Evolutionary conservation across 2,329 filamentous ascomycete species (phyloP), one percentile per base, ranked within the genome.

Genomic region (Zymoseptoria pseudotritici): DNA sequence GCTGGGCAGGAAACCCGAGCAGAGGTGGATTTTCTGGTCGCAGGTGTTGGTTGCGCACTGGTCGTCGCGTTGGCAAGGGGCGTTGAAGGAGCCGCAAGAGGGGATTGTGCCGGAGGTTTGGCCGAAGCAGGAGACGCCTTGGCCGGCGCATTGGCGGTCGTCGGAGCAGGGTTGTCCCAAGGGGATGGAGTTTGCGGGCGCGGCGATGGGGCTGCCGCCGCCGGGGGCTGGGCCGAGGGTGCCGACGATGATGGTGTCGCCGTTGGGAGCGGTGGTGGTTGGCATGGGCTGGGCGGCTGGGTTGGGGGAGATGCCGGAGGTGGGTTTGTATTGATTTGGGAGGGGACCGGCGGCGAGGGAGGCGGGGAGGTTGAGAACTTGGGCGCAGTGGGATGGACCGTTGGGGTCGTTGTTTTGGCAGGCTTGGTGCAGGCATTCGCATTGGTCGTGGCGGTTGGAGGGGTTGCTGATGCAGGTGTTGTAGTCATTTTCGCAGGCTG

Each of bases 41-140:
- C 64, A 66, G 20, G 63, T 63, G 56, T 66, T 66, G 57, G 54
- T 57, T 0, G 64, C 64, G 53, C 64, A 66, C 55, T 66, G 64
- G 2, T 53, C 29, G 49, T 66, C 59, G 19, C 54, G 54, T 4
- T 26, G 53, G 49, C 64, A 66, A 7, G 59, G 57, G 17, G 63
- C 64, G 31, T 66, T 64, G 59, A 62, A 66, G 9, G 58, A 61
- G 36, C 64, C 64, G 36, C 64, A 66, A 1, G 26, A 21, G 1
- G 49, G 60, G 17, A 61, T 63, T 2, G 46, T 55, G 26, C 49
- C 53, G 9, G 54, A 50, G 31, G 31, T 65, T 24, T 19, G 55
- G 42, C 58, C 64, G 19, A 52, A 66, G 58, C 64, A 66, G 36
- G 63, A 20, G 6, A 59, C 64, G 11, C 63, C 64, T 17, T 17